Base-by-base conservation (phyloP, 2,329 filamentous ascomycete species). In the Aureobasidium melanogenum region DNA sequence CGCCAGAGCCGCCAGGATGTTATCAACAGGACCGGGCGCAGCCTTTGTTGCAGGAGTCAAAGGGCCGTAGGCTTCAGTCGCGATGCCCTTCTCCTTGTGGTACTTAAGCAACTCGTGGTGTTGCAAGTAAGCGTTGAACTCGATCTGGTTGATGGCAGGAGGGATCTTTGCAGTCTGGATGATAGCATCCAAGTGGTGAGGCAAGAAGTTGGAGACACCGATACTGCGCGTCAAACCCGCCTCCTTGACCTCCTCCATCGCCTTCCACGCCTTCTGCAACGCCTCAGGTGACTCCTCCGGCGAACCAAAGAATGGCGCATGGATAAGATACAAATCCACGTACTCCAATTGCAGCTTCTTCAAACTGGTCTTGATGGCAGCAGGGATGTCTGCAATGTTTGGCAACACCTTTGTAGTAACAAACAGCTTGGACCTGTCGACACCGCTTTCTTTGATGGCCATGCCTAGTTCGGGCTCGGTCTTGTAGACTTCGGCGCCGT, bases 121-220 rank as follows among this genome's bases (percentile, higher is more conserved):
- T 69, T 87, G 86, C 12, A 88, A 77, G 67, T 86, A 87, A 1
- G 86, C 84, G 70, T 88, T 85, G 56, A 84, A 84, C 70, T 88
- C 86, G 64, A 88, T 84, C 73, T 88, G 86, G 73, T 88, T 88
- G 66, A 82, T 80, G 1, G 83, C 83, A 1, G 86, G 86, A 1
- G 77, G 73, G 12, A 84, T 76, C 41, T 74, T 79, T n/a, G 81
- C 80, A 0, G 75, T 77, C 59, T 79, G 78, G 57, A 83, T 72
- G 22, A 82, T 78, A 12, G 78, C 76, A 48, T 83, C 77, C 19
- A 87, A 74, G 62, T 87, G 80, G 24, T 73, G 69, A 26, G 79
- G 76, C 6, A 81, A 71, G 70, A 80, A 87, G 71, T 84, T 87
- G 60, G 82, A 85, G 24, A 87, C 83, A 24, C 84, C 84, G 63